Evolutionary conservation across 2,329 filamentous ascomycete genomes (phyloP).

Genomic region (Aureobasidium leucospermi): DNA sequence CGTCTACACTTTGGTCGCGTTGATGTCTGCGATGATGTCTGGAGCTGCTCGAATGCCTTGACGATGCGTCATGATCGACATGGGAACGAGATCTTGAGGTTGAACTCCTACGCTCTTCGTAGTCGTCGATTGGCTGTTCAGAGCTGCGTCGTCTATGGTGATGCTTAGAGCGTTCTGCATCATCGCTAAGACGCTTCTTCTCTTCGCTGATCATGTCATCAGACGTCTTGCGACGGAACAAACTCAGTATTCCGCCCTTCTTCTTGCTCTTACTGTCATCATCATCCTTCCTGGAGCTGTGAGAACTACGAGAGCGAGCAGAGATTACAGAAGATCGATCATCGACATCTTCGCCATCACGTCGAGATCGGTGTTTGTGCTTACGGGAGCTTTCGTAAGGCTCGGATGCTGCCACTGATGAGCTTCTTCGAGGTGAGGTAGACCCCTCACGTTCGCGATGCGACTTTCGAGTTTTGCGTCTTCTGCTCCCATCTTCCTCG

Average conservation of each 20-base stretch:
- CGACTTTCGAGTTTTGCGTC: constrained; percentile 28
- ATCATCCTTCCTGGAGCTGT: constrained; percentile 27
- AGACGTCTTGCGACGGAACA: constrained; percentile 40
- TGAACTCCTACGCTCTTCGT: constrained; percentile 17
- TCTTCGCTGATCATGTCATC: constrained; percentile 31
- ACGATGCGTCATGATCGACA: constrained; percentile 20
- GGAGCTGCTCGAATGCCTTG: constrained; percentile 17
- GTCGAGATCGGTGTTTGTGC: constrained; percentile 28
- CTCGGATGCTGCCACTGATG: constrained; percentile 35
- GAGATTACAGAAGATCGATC: constrained; percentile 36
- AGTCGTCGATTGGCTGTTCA: constrained; percentile 18
- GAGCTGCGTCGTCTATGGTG: constrained; percentile 32
- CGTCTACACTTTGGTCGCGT: constrained; percentile 19
- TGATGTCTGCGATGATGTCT: constrained; percentile 16
- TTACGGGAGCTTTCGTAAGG: constrained; percentile 28
- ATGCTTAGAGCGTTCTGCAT: constrained; percentile 39
- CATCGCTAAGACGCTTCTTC: constrained; percentile 26
- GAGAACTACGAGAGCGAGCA: constrained; percentile 23
- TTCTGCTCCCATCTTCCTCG: constrained; percentile 26
- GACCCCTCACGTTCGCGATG: constrained; percentile 22
- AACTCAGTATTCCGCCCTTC: constrained; percentile 38
- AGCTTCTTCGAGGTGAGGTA: constrained; percentile 27
- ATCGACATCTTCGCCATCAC: constrained; percentile 33
- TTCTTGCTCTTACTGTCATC: constrained; percentile 37
- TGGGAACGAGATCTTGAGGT: constrained; percentile 17